Base-by-base conservation (phyloP, 768 basidiomycete genomes). In the Tricholoma furcatifolium region DNA sequence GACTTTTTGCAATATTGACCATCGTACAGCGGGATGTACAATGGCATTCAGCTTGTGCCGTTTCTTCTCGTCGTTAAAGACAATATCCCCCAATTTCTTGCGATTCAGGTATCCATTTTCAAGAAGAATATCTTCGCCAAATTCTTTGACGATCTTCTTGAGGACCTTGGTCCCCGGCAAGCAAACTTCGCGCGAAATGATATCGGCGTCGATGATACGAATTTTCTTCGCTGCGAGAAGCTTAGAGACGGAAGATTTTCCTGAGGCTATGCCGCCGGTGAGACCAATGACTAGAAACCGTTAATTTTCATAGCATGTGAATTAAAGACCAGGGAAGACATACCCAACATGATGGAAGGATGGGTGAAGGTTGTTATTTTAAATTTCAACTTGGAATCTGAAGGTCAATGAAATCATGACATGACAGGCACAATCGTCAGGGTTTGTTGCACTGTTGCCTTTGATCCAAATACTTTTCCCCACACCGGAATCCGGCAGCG, bases 241-340 rank as follows among this genome's bases (percentile, higher is more conserved):
- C 6, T 72, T 69, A 0, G 94, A 91, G 10, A 94, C 97, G 11
- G 93, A 90, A 0, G 95, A 97, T 73, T 99, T 99, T 48, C 96
- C 94, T 6, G 93, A 94, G 18, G 94, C 92, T 53, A 99, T 98
- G 2, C 95, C 93, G 7, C 97, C 97, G 24, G 96, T 98, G 18
- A 99, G 81, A 36, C 97, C 96, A 56, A 97, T 81, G 53, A 98
- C 95, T 96, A 11, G 11, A 6, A 36, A 20, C 17, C 17, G 21
- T 43, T 14, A 40, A n/a, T n/a, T n/a, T n/a, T n/a, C n/a, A 38
- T 18, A 20, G 18, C 20, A 38, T 3, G 24, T 38, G 45, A 12
- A 34, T 10, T 34, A 38, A 8, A 42, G 38, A 38, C 11, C 6
- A 6, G 18, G 17, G 47, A 27, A 23, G 8, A 30, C 47, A 4